Evolutionary conservation across 345 rosid genomes (phyloP).

Genomic region (Gossypium rotundifolium): DNA sequence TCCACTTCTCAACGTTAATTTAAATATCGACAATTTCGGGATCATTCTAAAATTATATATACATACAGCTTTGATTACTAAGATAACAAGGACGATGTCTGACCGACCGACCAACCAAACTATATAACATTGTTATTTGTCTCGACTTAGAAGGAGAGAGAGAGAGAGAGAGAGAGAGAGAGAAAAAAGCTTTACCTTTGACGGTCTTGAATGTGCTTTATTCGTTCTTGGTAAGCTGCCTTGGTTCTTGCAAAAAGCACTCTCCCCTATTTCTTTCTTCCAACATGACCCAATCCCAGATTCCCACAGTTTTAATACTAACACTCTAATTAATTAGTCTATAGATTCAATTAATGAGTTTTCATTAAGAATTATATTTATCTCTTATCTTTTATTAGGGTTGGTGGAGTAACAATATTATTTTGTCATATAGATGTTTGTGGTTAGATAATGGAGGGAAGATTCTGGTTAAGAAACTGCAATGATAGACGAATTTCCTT

Average conservation of each 20-base stretch:
- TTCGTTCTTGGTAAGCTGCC: constrained; percentile 52
- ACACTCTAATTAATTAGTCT: background rate
- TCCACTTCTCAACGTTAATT: background rate
- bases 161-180: background rate
- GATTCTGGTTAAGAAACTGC: too few relatives aligned
- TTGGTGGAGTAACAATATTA: too few relatives aligned
- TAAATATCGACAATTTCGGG: constrained; percentile 16
- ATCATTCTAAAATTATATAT: background rate
- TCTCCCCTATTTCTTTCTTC: constrained; percentile 57
- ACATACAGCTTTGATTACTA: constrained; percentile 17
- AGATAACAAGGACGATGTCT: background rate
- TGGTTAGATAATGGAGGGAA: background rate
- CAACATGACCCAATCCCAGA: constrained; percentile 34
- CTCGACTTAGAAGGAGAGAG: background rate
- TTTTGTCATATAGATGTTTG: background rate
- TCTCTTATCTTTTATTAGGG: too few relatives aligned
- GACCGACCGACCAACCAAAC: constrained; percentile 25
- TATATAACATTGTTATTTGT: background rate
- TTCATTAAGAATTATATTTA: background rate
- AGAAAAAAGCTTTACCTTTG: background rate
- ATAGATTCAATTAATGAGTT: background rate
- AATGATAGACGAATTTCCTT: too few relatives aligned
- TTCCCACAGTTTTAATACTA: background rate
- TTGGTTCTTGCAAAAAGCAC: constrained; percentile 61
- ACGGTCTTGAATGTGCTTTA: constrained; percentile 52